These are phyloP conservation scores for Zygosaccharomyces pseudorouxii DNA, from an alignment of 805 yeast genomes.

Conservation along the genomic window DNA sequence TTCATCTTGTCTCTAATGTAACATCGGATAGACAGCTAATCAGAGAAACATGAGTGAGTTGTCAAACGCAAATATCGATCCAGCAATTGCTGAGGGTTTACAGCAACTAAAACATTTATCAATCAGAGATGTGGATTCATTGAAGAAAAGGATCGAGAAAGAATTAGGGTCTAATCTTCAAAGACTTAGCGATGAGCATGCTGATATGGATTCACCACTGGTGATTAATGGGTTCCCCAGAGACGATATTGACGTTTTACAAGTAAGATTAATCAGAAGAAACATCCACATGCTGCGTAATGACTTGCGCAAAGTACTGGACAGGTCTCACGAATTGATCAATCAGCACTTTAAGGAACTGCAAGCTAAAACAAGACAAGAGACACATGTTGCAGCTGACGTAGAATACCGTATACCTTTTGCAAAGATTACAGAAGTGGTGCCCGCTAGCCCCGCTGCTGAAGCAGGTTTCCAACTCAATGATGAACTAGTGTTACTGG, in stretches of 20 bases:
- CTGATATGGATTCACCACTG: constrained; percentile 61
- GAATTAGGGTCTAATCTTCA: constrained; percentile 41
- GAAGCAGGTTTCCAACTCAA: constrained; percentile 48
- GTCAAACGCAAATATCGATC: not conserved
- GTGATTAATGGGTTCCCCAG: constrained; percentile 87
- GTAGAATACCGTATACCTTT: constrained; percentile 42
- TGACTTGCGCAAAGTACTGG: constrained; percentile 53
- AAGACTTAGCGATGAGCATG: constrained; percentile 42
- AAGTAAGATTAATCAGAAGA: constrained; percentile 56
- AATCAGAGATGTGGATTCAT: constrained; percentile 25
- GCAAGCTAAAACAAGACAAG: constrained; percentile 6
- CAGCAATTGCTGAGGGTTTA: not conserved
- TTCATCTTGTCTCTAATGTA: not conserved
- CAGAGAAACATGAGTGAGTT: not conserved
- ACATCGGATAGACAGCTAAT: not conserved
- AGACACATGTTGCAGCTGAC: not conserved
- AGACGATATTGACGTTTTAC: constrained; percentile 72
- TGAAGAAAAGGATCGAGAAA: constrained; percentile 40
- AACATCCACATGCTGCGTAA: constrained; percentile 64
- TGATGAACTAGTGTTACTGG: constrained; percentile 56
- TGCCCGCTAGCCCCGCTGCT: constrained; percentile 51
- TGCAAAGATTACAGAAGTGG: constrained; percentile 50
- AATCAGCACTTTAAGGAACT: constrained; percentile 38
- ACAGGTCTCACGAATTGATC: constrained; percentile 45
- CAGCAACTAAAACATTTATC: constrained; percentile 9